Percentiles rank a stretch among this genome's conserved stretches.
These are phyloP conservation scores for Scheffersomyces insectosa DNA, from an alignment of 1,139 yeast species.

Conservation along the genomic window DNA sequence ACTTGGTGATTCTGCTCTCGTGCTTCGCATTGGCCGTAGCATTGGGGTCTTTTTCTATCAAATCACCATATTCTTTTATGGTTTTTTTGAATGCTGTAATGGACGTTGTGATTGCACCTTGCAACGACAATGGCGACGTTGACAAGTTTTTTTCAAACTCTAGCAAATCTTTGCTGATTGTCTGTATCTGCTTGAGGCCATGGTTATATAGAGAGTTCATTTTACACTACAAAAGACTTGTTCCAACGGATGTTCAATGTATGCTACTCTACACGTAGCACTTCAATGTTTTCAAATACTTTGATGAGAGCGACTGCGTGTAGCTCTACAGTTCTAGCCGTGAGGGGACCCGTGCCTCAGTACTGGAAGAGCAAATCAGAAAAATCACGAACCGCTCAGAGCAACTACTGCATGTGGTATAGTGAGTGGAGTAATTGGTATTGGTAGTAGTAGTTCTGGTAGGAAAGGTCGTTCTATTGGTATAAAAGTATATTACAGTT, in stretches of 20 bases:
- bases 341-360: too few relatives aligned
- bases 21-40: slow-evolving; percentile 64
- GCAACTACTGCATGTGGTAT: too few relatives aligned
- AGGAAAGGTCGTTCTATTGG: too few relatives aligned
- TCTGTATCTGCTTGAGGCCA: slow-evolving; percentile 81
- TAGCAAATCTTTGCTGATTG: slow-evolving; percentile 66
- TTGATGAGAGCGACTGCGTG: not conserved
- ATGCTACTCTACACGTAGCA: not conserved
- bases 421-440: too few relatives aligned
- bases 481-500: too few relatives aligned
- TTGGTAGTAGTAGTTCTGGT: too few relatives aligned
- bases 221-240: too few relatives aligned
- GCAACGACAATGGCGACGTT: slow-evolving; percentile 72
- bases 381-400: too few relatives aligned
- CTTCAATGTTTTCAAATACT: not conserved
- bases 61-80: slow-evolving; percentile 70
- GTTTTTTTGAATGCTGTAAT: slow-evolving; percentile 75
- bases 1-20: slow-evolving; percentile 57
- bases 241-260: too few relatives aligned
- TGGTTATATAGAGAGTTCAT: slow-evolving; percentile 85
- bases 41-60: slow-evolving; percentile 60
- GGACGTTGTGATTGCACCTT: slow-evolving; percentile 84
- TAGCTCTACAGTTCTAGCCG: not conserved
- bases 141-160: slow-evolving; percentile 66
- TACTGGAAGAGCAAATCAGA: too few relatives aligned